phyloP scores from a whole-genome alignment of 1,284 basidiomycete species.

The Polyporus tsugae region DNA sequence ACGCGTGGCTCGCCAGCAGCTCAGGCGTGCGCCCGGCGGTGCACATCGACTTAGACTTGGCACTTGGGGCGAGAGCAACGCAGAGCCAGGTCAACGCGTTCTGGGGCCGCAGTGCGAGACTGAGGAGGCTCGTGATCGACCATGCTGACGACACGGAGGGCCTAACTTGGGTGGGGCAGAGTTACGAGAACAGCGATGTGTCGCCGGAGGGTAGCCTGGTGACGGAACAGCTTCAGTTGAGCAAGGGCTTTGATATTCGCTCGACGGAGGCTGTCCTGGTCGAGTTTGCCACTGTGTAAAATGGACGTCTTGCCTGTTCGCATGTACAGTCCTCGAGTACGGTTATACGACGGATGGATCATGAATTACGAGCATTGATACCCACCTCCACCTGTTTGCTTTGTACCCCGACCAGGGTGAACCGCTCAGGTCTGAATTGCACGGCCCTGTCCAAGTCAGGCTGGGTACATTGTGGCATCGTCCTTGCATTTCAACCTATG shows the following conservation, averaged over 20 bases:
- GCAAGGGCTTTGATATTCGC: slow-evolving; percentile 56
- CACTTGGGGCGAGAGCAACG: slow-evolving; percentile 14
- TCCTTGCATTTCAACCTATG: too few relatives aligned
- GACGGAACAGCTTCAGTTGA: slow-evolving; percentile 46
- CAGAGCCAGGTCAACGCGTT: slow-evolving; percentile 1
- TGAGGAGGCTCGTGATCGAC: slow-evolving; percentile 41
- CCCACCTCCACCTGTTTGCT: too few relatives aligned
- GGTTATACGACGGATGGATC: not conserved
- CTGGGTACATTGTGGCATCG: too few relatives aligned
- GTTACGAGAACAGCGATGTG: slow-evolving; percentile 63
- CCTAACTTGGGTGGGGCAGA: slow-evolving; percentile 70
- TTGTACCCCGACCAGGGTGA: too few relatives aligned
- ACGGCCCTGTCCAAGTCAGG: too few relatives aligned
- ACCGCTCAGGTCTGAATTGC: too few relatives aligned
- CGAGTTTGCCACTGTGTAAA: slow-evolving; percentile 33
- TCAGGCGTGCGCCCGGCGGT: slow-evolving; percentile 46
- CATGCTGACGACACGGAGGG: slow-evolving; percentile 63
- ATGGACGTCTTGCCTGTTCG: not conserved
- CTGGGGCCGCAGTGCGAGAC: slow-evolving; percentile 8
- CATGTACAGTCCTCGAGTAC: not conserved
- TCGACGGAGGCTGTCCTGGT: slow-evolving; percentile 58
- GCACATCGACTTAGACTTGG: slow-evolving; percentile 53
- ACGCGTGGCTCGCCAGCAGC: slow-evolving; percentile 54
- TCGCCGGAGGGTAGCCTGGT: slow-evolving; percentile 50
- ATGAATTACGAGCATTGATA: too few relatives aligned